A percentile compares a stretch with the other conserved stretches of the same genome.
phyloP scores from a whole-genome alignment of 192 early-diverging fungal species.

The Coemansia guatemalensis region DNA sequence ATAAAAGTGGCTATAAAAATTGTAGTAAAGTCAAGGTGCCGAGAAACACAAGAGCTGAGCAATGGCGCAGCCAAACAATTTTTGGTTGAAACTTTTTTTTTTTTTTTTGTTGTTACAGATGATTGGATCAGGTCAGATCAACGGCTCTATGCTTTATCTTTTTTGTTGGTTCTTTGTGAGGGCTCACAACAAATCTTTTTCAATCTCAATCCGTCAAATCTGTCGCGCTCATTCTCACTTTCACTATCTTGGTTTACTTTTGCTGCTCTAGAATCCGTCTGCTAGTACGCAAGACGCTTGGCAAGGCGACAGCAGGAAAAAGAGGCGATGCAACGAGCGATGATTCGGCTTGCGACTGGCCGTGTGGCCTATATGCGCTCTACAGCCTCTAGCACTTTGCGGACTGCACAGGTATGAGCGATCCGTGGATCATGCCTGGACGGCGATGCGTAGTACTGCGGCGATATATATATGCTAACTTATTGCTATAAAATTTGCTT shows the following conservation, averaged over 20 bases:
- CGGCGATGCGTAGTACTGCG: too few relatives aligned
- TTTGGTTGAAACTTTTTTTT: constrained; percentile 1
- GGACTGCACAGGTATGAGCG: too few relatives aligned
- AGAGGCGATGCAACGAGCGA: neutral
- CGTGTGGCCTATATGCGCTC: too few relatives aligned
- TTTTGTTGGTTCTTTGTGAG: neutral
- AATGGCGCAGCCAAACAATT: neutral
- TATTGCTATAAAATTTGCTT: too few relatives aligned
- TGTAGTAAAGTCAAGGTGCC: neutral
- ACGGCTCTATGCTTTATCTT: neutral
- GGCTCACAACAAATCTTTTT: too few relatives aligned
- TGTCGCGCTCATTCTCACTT: too few relatives aligned
- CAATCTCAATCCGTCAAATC: too few relatives aligned
- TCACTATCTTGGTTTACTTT: neutral
- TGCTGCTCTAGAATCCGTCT: neutral
- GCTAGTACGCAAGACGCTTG: neutral
- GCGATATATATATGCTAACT: too few relatives aligned
- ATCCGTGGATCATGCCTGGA: neutral
- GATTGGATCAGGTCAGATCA: neutral
- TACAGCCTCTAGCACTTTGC: too few relatives aligned
- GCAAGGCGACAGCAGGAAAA: neutral
- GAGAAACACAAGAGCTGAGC: neutral
- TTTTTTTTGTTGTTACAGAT: neutral
- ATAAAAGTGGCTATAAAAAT: neutral
- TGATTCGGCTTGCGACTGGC: constrained; percentile 13